Evolutionary conservation across 1,139 yeast genomes (phyloP).

Genomic region (Meyerozyma elateridarum): DNA sequence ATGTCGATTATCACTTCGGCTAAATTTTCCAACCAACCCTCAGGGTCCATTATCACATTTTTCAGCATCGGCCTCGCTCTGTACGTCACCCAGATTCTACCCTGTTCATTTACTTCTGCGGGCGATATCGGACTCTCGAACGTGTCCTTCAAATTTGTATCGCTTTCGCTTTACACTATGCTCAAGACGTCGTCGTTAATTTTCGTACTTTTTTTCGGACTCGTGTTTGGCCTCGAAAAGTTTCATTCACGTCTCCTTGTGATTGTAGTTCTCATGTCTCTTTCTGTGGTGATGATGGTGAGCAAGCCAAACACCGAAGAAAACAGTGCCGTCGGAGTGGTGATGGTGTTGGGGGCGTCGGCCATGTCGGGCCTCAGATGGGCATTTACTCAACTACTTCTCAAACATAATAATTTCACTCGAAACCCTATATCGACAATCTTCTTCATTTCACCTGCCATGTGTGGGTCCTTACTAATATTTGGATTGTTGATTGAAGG

Average conservation of each 20-base stretch:
- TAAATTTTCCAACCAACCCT: too few species aligned
- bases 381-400: slow-evolving; percentile 85
- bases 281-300: slow-evolving; percentile 87
- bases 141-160: slow-evolving; percentile 70
- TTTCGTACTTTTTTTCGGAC: slow-evolving; percentile 83
- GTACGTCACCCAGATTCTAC: slow-evolving; percentile 57
- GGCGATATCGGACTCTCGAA: slow-evolving; percentile 95
- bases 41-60: slow-evolving; percentile 4
- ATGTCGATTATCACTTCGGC: too few species aligned
- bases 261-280: slow-evolving; percentile 73
- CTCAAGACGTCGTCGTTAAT: slow-evolving; percentile 81
- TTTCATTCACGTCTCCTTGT: slow-evolving; percentile 60
- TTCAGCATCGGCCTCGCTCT: slow-evolving; percentile 12
- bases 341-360: slow-evolving; percentile 72
- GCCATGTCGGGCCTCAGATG: slow-evolving; percentile 87
- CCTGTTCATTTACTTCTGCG: slow-evolving; percentile 84
- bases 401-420: slow-evolving; percentile 56
- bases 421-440: slow-evolving; percentile 80
- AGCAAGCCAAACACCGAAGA: slow-evolving; percentile 31
- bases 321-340: slow-evolving; percentile 49
- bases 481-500: slow-evolving; percentile 70
- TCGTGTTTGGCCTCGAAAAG: slow-evolving; percentile 69
- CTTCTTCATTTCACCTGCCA: slow-evolving; percentile 77
- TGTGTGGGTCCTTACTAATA: slow-evolving; percentile 58
- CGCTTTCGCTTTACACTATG: slow-evolving; percentile 88